Evolutionary conservation across 306 rosid genomes (phyloP).

Genomic region (Astragalus membranaceus): DNA sequence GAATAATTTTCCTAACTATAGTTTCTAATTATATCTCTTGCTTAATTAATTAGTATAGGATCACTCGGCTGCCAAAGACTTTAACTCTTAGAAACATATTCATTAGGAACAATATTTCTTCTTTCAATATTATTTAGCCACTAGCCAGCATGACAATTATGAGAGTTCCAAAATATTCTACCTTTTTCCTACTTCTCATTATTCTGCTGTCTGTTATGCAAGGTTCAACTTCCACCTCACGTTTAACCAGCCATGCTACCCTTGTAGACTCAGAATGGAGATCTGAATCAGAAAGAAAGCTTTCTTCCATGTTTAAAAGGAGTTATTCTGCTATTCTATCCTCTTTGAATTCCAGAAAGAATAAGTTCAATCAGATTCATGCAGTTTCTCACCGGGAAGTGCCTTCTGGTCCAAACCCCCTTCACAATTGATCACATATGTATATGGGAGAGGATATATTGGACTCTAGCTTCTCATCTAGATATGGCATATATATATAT

Average conservation of each 20-base stretch:
- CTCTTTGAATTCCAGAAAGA: conserved; percentile 27
- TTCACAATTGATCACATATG: conserved; percentile 47
- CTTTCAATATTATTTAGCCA: conserved; percentile 1
- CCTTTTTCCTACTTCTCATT: conserved; percentile 26
- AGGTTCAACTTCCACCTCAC: conserved; percentile 31
- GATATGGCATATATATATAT: neutral
- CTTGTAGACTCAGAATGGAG: too few relatives aligned
- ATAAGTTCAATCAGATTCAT: conserved; percentile 30
- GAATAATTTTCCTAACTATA: too few relatives aligned
- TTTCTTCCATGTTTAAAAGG: conserved; percentile 33
- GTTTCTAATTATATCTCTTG: neutral
- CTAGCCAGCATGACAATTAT: conserved; percentile 1
- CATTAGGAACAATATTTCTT: neutral
- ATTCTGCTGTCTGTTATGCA: conserved; percentile 25
- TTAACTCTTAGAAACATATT: neutral
- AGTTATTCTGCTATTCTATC: conserved; percentile 30
- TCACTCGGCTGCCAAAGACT: neutral
- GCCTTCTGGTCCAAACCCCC: conserved; percentile 69
- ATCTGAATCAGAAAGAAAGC: conserved; percentile 18
- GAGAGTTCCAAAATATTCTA: conserved; percentile 30
- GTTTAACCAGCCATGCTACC: neutral
- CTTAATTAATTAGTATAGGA: neutral
- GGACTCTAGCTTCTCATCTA: neutral
- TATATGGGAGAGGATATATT: neutral
- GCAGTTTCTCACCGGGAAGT: conserved; percentile 44